These are phyloP conservation scores for Fraxinus cuspidata DNA, from an alignment of 257 asterid species.

Conservation along the genomic window DNA sequence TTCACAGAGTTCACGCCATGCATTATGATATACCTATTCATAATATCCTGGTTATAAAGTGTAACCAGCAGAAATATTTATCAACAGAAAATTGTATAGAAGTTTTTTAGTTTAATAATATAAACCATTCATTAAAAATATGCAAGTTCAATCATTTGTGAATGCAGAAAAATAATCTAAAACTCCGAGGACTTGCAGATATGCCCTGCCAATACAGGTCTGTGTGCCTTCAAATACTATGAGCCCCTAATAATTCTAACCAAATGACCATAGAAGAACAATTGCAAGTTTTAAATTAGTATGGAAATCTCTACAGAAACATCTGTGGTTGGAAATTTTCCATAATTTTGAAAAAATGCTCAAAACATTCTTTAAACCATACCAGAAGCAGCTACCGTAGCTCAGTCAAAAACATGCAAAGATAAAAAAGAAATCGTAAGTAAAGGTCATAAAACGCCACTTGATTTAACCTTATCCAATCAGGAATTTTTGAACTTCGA, in stretches of 20 bases:
- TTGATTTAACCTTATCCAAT: not conserved
- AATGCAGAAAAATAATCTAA: constrained; percentile 1
- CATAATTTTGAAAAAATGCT: not conserved
- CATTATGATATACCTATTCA: constrained; percentile 89
- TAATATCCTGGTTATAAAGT: constrained; percentile 21
- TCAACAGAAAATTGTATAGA: constrained; percentile 8
- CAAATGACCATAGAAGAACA: constrained; percentile 6
- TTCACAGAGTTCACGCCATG: constrained; percentile 96
- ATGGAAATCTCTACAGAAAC: not conserved
- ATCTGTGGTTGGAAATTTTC: not conserved
- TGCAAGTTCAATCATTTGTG: not conserved
- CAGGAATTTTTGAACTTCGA: not conserved
- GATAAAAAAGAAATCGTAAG: not conserved
- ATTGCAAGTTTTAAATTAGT: not conserved
- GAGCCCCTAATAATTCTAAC: constrained; percentile 9
- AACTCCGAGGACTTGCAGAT: not conserved
- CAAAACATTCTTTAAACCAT: not conserved
- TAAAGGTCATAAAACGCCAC: not conserved
- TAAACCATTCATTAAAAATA: not conserved
- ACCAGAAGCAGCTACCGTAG: not conserved
- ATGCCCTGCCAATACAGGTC: not conserved
- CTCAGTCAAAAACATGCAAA: not conserved
- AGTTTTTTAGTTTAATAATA: not conserved
- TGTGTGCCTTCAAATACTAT: not conserved
- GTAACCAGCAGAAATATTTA: constrained; percentile 15